Evolutionary conservation across 495 filamentous ascomycete genomes (phyloP).

Genomic region (Lentithecium fluviatile): DNA sequence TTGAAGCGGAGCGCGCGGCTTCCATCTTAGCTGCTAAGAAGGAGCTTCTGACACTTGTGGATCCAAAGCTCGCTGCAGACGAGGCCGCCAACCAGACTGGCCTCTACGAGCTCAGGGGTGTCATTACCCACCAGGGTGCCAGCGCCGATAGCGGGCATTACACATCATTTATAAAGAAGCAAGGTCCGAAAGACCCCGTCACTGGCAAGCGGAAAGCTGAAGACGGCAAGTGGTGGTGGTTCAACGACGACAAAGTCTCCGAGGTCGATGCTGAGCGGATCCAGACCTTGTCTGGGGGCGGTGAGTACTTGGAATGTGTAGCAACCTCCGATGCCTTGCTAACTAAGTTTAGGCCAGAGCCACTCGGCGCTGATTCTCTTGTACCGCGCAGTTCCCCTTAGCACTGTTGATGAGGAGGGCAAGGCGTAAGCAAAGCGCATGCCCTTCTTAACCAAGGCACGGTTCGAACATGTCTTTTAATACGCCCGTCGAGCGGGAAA

Average conservation of each 20-base stretch:
- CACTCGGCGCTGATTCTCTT: constrained; percentile 93
- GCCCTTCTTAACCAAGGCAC: too few species aligned
- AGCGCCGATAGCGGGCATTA: constrained; percentile 98
- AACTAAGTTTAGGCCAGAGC: constrained; percentile 62
- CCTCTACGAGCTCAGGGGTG: constrained; percentile 87
- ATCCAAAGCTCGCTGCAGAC: constrained; percentile 68
- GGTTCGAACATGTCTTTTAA: too few species aligned
- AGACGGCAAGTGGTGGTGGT: constrained; percentile 99
- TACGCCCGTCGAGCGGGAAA: too few species aligned
- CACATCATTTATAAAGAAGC: constrained; percentile 95
- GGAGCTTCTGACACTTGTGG: constrained; percentile 72
- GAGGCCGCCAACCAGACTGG: constrained; percentile 86
- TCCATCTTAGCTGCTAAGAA: constrained; percentile 75
- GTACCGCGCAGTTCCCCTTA: constrained; percentile 77
- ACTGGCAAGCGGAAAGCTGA: constrained; percentile 71
- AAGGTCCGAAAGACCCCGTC: constrained; percentile 60
- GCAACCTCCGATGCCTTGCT: not conserved
- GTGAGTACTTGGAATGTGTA: constrained; percentile 49
- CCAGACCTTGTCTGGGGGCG: constrained; percentile 82
- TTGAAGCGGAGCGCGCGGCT: constrained; percentile 77
- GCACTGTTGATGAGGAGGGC: constrained; percentile 50
- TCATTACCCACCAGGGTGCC: constrained; percentile 96
- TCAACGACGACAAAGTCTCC: constrained; percentile 96
- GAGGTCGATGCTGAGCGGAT: constrained; percentile 93
- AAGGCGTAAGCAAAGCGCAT: constrained; percentile 4